Evolutionary conservation across 345 rosid genomes (phyloP).

Genomic region (Murraya paniculata): DNA sequence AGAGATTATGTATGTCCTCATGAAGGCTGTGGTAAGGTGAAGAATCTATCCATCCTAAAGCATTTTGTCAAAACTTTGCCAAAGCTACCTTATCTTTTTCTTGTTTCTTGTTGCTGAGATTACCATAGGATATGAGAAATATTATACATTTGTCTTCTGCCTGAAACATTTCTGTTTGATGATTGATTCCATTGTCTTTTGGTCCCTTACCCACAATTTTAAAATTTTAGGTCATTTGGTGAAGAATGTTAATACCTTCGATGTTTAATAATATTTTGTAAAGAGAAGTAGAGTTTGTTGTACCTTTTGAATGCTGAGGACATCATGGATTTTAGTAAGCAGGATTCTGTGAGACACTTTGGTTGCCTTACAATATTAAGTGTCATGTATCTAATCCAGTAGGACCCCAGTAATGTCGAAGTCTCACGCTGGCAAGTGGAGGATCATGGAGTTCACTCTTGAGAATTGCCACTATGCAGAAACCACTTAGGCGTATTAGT

Average conservation of each 20-base stretch:
- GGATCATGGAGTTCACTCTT: neutral
- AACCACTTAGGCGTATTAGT: neutral
- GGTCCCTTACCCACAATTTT: neutral
- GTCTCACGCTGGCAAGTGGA: constrained; percentile 1
- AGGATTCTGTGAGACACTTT: no score
- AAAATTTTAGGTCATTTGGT: neutral
- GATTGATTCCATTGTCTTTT: no score
- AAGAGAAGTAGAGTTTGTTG: neutral
- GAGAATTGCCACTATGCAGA: neutral
- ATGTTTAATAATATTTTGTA: neutral
- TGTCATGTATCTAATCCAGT: neutral
- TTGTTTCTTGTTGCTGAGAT: neutral
- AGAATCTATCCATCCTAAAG: constrained; percentile 24
- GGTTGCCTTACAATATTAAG: neutral
- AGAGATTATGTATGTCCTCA: constrained; percentile 81
- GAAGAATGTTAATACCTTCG: neutral
- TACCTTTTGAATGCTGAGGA: no score
- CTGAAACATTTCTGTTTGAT: neutral
- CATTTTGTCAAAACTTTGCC: neutral
- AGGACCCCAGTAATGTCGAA: neutral
- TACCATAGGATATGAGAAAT: neutral
- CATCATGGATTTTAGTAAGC: no score
- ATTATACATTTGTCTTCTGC: neutral
- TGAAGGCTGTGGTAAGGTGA: constrained; percentile 99
- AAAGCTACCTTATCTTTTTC: neutral